phyloP scores from a whole-genome alignment of 208 protist genomes.

The Angomonas deanei region DNA sequence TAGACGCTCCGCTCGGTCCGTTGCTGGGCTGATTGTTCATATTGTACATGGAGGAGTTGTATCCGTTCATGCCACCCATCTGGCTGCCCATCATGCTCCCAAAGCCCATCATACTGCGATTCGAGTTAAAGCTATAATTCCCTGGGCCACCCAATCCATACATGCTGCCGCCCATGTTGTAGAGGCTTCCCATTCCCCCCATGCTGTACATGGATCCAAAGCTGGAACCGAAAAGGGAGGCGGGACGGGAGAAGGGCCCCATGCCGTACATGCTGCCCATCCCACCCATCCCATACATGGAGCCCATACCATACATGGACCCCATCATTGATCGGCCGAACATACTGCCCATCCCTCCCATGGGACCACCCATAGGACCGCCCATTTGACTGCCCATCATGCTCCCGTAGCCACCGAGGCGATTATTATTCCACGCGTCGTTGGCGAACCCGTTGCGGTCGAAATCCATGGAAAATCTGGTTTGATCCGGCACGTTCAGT shows the following conservation, averaged over 20 bases:
- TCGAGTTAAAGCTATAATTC: not conserved
- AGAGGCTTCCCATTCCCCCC: constrained; percentile 10
- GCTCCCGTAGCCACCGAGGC: too few species aligned
- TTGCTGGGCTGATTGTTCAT: too few species aligned
- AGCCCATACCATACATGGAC: constrained; percentile 31
- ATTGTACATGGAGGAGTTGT: too few species aligned
- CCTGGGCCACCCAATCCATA: constrained; percentile 5
- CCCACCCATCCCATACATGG: constrained; percentile 14
- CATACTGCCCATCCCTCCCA: not conserved
- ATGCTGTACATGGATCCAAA: constrained; percentile 22
- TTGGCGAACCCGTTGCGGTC: constrained; percentile 18
- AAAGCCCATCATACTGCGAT: too few species aligned
- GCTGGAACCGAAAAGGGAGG: constrained; percentile 14
- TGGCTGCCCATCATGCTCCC: too few species aligned
- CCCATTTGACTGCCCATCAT: constrained; percentile 10
- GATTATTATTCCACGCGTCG: too few species aligned
- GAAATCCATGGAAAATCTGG: constrained; percentile 2
- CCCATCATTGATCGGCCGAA: constrained; percentile 16
- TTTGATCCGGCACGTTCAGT: not conserved
- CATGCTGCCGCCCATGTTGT: constrained; percentile 13
- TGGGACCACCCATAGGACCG: not conserved
- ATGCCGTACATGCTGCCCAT: constrained; percentile 27
- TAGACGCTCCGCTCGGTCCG: too few species aligned
- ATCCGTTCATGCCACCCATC: too few species aligned
- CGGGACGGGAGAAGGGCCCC: constrained; percentile 4